Base-by-base conservation (phyloP, 2,329 filamentous ascomycete species). In the Lomentospora prolificans region DNA sequence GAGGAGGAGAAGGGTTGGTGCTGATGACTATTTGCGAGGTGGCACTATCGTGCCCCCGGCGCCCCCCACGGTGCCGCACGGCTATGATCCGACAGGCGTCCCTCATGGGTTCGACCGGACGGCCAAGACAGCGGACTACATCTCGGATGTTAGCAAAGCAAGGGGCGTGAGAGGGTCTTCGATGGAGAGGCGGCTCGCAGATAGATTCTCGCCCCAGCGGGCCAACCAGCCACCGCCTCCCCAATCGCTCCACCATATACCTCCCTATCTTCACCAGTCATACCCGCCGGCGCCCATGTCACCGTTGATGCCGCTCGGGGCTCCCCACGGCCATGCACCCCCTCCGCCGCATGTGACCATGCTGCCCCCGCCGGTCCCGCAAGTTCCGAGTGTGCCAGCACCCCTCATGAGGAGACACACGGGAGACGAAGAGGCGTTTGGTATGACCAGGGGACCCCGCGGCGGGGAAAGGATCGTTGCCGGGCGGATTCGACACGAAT, bases 131-230 rank as follows among this genome's bases (percentile, higher is more conserved):
- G 50, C 55, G 25, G 55, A 52, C 19, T 56, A 56, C 50, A 48
- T 56, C n/a, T 52, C 50, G 5, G 55, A 56, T n/a, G 55, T 56
- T 12, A 56, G 39, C 27, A 51, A 48, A 28, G 55, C 55, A 8
- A 22, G 55, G 25, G 55, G 55, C 25, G 36, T 52, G 2, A 31
- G 55, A 8, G 48, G 17, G 22, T 52, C 55, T 4, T 52, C 48
- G 27, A 44, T 56, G 36, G 55, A 56, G 8, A 28, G 55, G 17
- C 39, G 55, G 28, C 50, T 56, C n/a, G 55, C 55, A 19, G 55
- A 56, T 19, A 46, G 55, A 28, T 56, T 56, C 50, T 56, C 55
- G 14, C 33, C 44, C 19, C 53, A 55, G 39, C 48, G 50, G 19
- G 33, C 31, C 1, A 19, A 17, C n/a, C 55, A 50, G 22, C 24